Evolutionary conservation across 371 early-diverging fungal genomes (phyloP), one percentile per base, ranked within the genome.

Genomic region (Mucor saturninus): DNA sequence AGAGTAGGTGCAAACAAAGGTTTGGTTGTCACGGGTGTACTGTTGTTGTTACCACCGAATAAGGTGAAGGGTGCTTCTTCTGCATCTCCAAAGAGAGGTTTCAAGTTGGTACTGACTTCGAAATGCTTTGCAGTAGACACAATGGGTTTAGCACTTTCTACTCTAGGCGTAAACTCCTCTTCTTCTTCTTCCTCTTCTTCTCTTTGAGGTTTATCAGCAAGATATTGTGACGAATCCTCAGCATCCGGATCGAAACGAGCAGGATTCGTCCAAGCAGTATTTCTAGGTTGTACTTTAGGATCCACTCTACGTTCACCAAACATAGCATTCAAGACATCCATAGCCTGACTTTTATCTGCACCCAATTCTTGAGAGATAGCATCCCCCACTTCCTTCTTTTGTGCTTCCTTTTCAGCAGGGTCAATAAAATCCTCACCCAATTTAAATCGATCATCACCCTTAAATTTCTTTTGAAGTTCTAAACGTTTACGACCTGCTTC

Each of bases 371-470:
- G 73, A 7, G 75, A 43, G 15, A 84, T 74, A 30, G 68, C 74
- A 54, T 77, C 82, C 15, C 68, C 64, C 5, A 38, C 7, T 28
- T 53, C 60, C 54, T 67, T 75, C 51, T 80, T 74, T 0, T 78
- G 75, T 0, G 69, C 65, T 21, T 71, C 59, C 29, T 73, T 64
- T 35, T 84, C 80, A 21, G 82, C 83, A n/a, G 84, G 78, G 30
- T 88, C 83, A 59, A 84, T 71, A 57, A 86, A 86, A 46, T 83
- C 86, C 62, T 80, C 80, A 37, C 77, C 77, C 53, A 86, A 46
- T 31, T 86, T 84, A 77, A 86, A 86, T 65, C 86, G 84, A 0
- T 82, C 80, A 65, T 86, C 86, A n/a, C 79, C 72, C 49, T 83
- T 81, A 50, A 81, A 84, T 37, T 64, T 69, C 26, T 75, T 81